Conservation (phyloP, 2,329 filamentous ascomycete species). For the Talaromyces sp. region DNA sequence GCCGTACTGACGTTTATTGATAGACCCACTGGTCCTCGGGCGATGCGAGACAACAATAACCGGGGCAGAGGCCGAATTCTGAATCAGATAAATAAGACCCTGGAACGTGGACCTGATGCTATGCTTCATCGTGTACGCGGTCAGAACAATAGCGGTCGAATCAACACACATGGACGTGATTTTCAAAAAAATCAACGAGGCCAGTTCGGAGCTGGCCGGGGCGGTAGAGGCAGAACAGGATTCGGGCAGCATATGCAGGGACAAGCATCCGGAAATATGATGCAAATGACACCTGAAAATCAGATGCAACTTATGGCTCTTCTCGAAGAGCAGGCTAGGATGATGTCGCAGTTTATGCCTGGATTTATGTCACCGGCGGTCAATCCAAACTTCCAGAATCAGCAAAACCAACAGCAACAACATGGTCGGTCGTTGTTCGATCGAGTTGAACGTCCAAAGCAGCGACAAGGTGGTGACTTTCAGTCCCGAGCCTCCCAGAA, state of each 20-base stretch:
- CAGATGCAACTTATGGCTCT: slow-evolving; percentile 72
- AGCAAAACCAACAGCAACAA: slow-evolving; percentile 21
- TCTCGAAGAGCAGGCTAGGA: slow-evolving; percentile 80
- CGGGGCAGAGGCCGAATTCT: slow-evolving; percentile 74
- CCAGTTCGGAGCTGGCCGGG: slow-evolving; percentile 41
- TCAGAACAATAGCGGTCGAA: slow-evolving; percentile 68
- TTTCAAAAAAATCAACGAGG: slow-evolving; percentile 69
- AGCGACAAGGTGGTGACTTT: slow-evolving; percentile 55
- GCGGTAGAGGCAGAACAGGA: slow-evolving; percentile 43
- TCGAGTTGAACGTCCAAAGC: slow-evolving; percentile 54
- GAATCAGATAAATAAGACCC: slow-evolving; percentile 75
- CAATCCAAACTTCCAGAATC: slow-evolving; percentile 52
- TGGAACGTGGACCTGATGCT: slow-evolving; percentile 74
- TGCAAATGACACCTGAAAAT: slow-evolving; percentile 62
- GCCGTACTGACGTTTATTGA: slow-evolving; percentile 25
- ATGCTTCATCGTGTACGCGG: slow-evolving; percentile 76
- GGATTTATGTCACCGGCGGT: slow-evolving; percentile 53
- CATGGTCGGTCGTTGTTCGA: slow-evolving; percentile 68
- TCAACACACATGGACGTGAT: slow-evolving; percentile 72
- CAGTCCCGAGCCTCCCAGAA: slow-evolving; percentile 43
- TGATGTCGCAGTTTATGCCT: slow-evolving; percentile 71
- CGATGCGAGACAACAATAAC: slow-evolving; percentile 75
- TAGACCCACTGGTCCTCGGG: slow-evolving; percentile 90
- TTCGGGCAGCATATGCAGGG: slow-evolving; percentile 31
- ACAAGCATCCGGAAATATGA: slow-evolving; percentile 44